Evolutionary conservation across 1,139 yeast species (phyloP).

Genomic region (Debaryomyces sp.): DNA sequence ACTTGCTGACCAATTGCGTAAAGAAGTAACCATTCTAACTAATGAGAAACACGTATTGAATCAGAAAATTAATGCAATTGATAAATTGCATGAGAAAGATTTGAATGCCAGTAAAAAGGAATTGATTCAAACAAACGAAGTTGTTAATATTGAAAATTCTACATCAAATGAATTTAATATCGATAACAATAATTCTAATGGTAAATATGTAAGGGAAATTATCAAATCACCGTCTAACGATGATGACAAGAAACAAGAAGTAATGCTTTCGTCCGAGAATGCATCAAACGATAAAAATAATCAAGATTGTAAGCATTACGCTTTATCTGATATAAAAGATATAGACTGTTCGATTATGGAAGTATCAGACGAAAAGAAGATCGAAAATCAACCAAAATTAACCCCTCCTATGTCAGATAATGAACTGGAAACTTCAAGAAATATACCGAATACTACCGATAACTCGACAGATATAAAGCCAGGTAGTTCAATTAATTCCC

Average conservation of each 20-base stretch:
- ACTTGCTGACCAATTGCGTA: constrained; percentile 22
- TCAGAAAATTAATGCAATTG: constrained; percentile 12
- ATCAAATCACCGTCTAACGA: background rate
- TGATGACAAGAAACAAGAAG: background rate
- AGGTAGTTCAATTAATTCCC: background rate
- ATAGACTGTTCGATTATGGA: background rate
- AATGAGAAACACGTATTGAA: constrained; percentile 21
- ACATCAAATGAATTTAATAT: constrained; percentile 8
- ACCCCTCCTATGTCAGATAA: constrained; percentile 27
- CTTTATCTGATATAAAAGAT: constrained; percentile 4
- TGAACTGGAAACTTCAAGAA: constrained; percentile 10
- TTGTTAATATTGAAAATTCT: background rate
- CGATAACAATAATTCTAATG: background rate
- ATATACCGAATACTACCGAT: background rate
- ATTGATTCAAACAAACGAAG: background rate
- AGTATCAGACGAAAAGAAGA: constrained; percentile 9
- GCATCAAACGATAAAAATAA: background rate
- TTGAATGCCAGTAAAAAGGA: background rate
- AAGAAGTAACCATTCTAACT: constrained; percentile 18
- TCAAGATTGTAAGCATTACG: background rate
- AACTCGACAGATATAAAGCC: background rate
- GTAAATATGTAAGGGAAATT: background rate
- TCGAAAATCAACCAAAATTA: constrained; percentile 6
- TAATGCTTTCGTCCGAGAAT: background rate
- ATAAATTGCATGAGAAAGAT: constrained; percentile 8